A percentile compares a stretch with the other conserved stretches of the same genome.
These are phyloP conservation scores for Jamesozyma hellenica DNA, from an alignment of 805 yeast species.

Conservation along the genomic window DNA sequence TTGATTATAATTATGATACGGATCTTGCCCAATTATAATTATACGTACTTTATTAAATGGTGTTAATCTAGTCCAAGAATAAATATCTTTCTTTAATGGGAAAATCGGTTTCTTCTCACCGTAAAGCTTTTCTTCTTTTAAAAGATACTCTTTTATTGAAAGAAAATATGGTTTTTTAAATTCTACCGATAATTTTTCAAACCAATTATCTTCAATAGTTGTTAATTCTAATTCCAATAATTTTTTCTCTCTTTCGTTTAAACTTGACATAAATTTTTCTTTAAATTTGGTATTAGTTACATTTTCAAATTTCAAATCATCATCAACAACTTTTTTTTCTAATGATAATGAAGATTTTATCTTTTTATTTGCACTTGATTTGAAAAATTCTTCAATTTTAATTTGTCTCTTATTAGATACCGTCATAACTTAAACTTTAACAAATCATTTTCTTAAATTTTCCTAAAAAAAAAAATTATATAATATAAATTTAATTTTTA, in stretches of 20 bases:
- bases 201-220: conserved; percentile 72
- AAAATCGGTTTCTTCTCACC: conserved; percentile 40
- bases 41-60: conserved; percentile 68
- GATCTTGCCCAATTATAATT: conserved; percentile 88
- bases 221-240: conserved; percentile 41
- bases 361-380: conserved; percentile 7
- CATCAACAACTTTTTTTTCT: not conserved
- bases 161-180: conserved; percentile 80
- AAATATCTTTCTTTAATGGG: conserved; percentile 69
- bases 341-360: no score
- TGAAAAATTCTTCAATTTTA: conserved; percentile 14
- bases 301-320: not conserved
- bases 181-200: conserved; percentile 54
- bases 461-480: no score
- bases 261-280: not conserved
- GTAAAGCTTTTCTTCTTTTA: conserved; percentile 33
- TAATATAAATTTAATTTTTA: no score
- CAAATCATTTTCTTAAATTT: not conserved
- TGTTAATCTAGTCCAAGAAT: conserved; percentile 85
- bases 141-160: conserved; percentile 54
- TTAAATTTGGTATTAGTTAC: not conserved
- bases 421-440: not conserved
- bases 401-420: conserved; percentile 6
- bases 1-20: conserved; percentile 85
- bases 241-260: not conserved